Evolutionary conservation across 768 basidiomycete genomes (phyloP), one percentile per base, ranked within the genome.

Genomic region (Termitomyces sp.): DNA sequence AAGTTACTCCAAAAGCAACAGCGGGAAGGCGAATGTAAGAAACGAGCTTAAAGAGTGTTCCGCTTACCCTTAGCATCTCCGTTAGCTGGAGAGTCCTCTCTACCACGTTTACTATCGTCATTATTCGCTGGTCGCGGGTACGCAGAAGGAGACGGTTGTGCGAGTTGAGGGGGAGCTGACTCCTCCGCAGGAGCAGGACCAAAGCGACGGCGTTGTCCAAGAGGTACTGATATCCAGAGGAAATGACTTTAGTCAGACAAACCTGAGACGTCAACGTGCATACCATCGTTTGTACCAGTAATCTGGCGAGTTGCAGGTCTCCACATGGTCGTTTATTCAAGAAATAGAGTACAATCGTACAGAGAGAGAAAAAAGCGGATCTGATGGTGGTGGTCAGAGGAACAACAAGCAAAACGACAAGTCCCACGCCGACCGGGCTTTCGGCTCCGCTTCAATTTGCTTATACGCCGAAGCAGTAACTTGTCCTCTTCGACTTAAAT

Each of bases 281-380:
- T 39, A 91, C 93, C 89, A 45, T 96, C 94, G 65, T 97, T 97
- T 22, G 94, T 95, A 57, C 94, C 95, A 39, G 91, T 91, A 30
- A 95, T 89, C 74, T 93, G 88, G 64, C 86, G 86, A 57, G 92
- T 92, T 62, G 92, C 90, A 56, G 91, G 91, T 74, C 87, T 87
- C 90, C 91, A 93, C 91, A 93, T 92, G 62, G 66, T 73, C 65
- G 49, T 59, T 63, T 69, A 73, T 71, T 67, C 72, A 73, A 73
- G 74, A 74, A 76, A 73, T 60, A 62, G 62, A 55, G 55, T 53
- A 66, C 63, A 61, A 64, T 65, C 52, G 58, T 61, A 58, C 10
- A 48, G 27, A 48, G 34, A 52, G 50, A 56, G 63, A 60, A 62
- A 63, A 61, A 59, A 63, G 59, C 57, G 55, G 60, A 55, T 62